These are phyloP conservation scores for Stromatinia cepivora DNA, from an alignment of 2,329 filamentous ascomycete species.

Conservation along the genomic window DNA sequence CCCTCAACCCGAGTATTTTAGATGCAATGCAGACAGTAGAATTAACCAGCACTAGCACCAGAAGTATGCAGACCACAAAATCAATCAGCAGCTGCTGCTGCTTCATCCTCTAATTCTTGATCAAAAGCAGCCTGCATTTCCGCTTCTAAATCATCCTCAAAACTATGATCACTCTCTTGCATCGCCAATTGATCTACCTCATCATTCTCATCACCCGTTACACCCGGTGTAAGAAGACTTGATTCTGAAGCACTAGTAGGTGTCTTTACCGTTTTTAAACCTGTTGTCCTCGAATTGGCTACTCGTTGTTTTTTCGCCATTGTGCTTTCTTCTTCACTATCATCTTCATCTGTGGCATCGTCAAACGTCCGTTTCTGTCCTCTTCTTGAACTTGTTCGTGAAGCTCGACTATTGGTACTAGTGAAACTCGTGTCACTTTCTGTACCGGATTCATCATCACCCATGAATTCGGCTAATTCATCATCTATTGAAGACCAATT, in stretches of 20 bases:
- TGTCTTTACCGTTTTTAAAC: conserved; percentile 49
- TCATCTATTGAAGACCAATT: conserved; percentile 66
- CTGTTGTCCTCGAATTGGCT: conserved; percentile 49
- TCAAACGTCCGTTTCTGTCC: conserved; percentile 39
- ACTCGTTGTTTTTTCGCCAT: conserved; percentile 55
- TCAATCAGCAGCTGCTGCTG: conserved; percentile 1
- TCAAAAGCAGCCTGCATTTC: conserved; percentile 49
- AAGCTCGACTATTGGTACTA: conserved; percentile 31
- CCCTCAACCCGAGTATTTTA: neutral
- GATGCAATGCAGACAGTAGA: neutral
- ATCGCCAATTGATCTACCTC: conserved; percentile 36
- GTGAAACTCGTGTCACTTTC: conserved; percentile 39
- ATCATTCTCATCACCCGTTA: conserved; percentile 46
- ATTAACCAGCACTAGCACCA: conserved; percentile 6
- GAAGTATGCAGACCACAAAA: neutral
- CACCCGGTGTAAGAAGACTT: conserved; percentile 46
- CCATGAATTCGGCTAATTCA: conserved; percentile 75
- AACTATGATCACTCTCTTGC: conserved; percentile 34
- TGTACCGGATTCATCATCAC: conserved; percentile 53
- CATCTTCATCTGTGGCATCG: conserved; percentile 46
- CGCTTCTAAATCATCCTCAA: conserved; percentile 55
- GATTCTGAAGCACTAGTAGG: conserved; percentile 44
- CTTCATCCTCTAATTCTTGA: conserved; percentile 35
- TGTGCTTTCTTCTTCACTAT: conserved; percentile 50
- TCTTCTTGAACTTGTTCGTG: conserved; percentile 30